These are phyloP conservation scores for Dioszegia crocea DNA, from an alignment of 768 basidiomycete genomes.

Conservation along the genomic window DNA sequence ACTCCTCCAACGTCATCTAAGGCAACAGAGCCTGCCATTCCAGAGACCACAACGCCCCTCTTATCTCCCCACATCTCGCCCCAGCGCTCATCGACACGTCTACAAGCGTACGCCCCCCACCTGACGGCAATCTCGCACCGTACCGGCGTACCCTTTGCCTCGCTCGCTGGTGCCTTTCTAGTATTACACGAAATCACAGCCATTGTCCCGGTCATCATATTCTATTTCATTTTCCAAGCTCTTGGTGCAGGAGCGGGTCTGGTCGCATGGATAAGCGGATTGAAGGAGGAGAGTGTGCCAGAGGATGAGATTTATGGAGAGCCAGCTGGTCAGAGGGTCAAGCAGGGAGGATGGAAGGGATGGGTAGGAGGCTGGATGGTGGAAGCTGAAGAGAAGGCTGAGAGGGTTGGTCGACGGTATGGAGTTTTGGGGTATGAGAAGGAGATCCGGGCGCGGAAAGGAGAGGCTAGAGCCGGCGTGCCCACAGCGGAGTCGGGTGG, in stretches of 20 bases:
- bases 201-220: conserved; percentile 64
- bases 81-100: conserved; percentile 9
- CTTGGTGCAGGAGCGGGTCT: conserved; percentile 67
- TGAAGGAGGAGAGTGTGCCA: conserved; percentile 6
- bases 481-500: conserved; percentile 4
- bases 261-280: conserved; percentile 50
- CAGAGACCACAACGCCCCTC: background rate
- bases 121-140: conserved; percentile 62
- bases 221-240: conserved; percentile 67
- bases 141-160: conserved; percentile 71
- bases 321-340: background rate
- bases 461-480: conserved; percentile 11
- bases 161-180: conserved; percentile 71
- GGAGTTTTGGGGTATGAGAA: conserved; percentile 69
- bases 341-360: conserved; percentile 27
- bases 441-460: conserved; percentile 1
- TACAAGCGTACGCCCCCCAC: conserved; percentile 52
- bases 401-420: conserved; percentile 68
- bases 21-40: too few species aligned
- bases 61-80: conserved; percentile 3
- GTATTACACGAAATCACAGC: conserved; percentile 83
- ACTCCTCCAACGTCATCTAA: background rate
- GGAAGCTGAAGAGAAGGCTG: conserved; percentile 71
- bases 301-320: conserved; percentile 5
- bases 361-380: conserved; percentile 63